Evolutionary conservation across 805 yeast species (phyloP).

Genomic region (Brettanomyces custersianus): DNA sequence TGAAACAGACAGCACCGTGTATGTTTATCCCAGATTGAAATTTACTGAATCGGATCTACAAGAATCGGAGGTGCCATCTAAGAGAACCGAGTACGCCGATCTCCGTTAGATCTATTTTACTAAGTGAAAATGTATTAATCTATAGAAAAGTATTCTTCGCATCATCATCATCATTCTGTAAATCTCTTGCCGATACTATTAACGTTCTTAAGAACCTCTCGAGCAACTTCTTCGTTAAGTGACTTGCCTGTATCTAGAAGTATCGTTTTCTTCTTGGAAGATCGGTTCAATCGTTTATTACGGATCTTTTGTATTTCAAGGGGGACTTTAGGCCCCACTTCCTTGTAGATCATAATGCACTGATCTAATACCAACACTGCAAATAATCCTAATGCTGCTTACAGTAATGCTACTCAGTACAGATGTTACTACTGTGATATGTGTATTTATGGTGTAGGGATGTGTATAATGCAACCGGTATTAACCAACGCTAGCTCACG

Average conservation of each 20-base stretch:
- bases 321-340: constrained; percentile 19
- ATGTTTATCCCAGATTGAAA: constrained; percentile 12
- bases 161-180: constrained; percentile 21
- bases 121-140: too few species aligned
- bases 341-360: not conserved
- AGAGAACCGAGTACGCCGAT: too few species aligned
- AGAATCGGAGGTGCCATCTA: too few species aligned
- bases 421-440: too few species aligned
- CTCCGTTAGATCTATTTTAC: too few species aligned
- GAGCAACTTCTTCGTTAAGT: constrained; percentile 18
- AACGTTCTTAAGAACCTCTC: constrained; percentile 16
- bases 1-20: constrained; percentile 12
- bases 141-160: too few species aligned
- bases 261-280: constrained; percentile 7
- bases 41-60: constrained; percentile 9
- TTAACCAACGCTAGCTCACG: too few species aligned
- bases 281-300: constrained; percentile 10
- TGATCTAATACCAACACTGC: not conserved
- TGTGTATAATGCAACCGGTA: too few species aligned
- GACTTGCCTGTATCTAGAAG: constrained; percentile 17
- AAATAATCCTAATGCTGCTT: too few species aligned
- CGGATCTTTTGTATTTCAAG: constrained; percentile 12
- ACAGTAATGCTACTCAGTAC: too few species aligned
- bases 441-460: too few species aligned
- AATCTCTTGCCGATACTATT: constrained; percentile 6